phyloP scores from a whole-genome alignment of 306 rosid genomes.

The Psophocarpus tetragonolobus region DNA sequence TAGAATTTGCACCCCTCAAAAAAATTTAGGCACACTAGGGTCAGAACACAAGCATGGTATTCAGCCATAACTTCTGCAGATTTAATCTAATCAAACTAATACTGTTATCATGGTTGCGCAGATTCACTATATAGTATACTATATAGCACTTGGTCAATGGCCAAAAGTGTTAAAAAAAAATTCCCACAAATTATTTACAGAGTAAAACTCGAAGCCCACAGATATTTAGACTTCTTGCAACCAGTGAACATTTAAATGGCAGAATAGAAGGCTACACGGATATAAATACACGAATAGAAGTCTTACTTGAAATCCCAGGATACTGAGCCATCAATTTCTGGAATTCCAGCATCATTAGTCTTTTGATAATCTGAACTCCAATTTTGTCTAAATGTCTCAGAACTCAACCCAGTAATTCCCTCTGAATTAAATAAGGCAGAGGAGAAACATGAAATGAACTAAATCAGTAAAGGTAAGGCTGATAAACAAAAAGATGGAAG shows the following conservation, averaged over 20 bases:
- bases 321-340: slow-evolving; percentile 66
- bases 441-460: background rate
- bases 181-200: slow-evolving; percentile 15
- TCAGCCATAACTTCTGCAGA: background rate
- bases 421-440: slow-evolving; percentile 50
- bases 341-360: slow-evolving; percentile 83
- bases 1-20: background rate
- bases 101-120: background rate
- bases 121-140: background rate
- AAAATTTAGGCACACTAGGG: background rate
- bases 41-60: background rate
- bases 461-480: slow-evolving; percentile 5
- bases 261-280: background rate
- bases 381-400: slow-evolving; percentile 62
- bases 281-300: slow-evolving; percentile 11
- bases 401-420: slow-evolving; percentile 86
- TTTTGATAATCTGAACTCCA: slow-evolving; percentile 88
- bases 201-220: background rate
- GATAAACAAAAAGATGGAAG: background rate
- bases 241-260: slow-evolving; percentile 1
- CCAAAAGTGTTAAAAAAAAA: background rate
- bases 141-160: slow-evolving; percentile 1
- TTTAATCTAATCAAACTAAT: slow-evolving; percentile 15
- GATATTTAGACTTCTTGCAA: slow-evolving; percentile 10
- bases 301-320: slow-evolving; percentile 90